Conservation (phyloP, 345 rosid species). For the Xanthoceras sorbifolium region DNA sequence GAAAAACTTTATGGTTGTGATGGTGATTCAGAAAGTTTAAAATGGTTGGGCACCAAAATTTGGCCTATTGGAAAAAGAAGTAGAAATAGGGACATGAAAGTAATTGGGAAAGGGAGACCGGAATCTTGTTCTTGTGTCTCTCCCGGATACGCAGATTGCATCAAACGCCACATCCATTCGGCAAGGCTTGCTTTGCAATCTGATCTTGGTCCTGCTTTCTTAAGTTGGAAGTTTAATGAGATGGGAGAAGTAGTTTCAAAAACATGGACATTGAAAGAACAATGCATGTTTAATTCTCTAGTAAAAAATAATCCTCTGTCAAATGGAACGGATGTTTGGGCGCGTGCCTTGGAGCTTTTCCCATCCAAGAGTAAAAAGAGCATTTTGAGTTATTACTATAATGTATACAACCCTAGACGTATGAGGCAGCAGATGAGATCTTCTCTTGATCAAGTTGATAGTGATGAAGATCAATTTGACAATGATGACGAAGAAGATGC, state of each 20-base stretch:
- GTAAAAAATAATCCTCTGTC: conserved; percentile 30
- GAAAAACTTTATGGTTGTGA: conserved; percentile 29
- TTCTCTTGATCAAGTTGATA: conserved; percentile 30
- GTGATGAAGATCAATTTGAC: conserved; percentile 44
- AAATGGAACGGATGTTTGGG: conserved; percentile 32
- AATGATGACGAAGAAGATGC: background rate
- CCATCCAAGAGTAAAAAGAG: conserved; percentile 34
- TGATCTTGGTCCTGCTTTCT: conserved; percentile 38
- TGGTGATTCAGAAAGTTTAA: conserved; percentile 37
- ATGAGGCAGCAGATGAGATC: conserved; percentile 28
- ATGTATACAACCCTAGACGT: conserved; percentile 42
- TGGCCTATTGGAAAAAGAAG: conserved; percentile 43
- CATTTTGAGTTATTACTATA: conserved; percentile 45
- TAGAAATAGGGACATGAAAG: conserved; percentile 16
- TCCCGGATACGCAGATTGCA: conserved; percentile 35
- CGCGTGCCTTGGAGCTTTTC: conserved; percentile 26
- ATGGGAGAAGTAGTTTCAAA: conserved; percentile 41
- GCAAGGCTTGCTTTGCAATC: conserved; percentile 31
- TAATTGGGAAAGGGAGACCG: conserved; percentile 39
- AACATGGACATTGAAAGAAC: conserved; percentile 47
- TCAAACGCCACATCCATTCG: conserved; percentile 34
- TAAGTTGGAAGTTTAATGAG: conserved; percentile 43
- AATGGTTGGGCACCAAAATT: conserved; percentile 44
- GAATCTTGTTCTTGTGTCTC: conserved; percentile 38
- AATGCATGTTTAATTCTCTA: conserved; percentile 31